Evolutionary conservation across 2,329 filamentous ascomycete species (phyloP), one percentile per base, ranked within the genome.

Genomic region (Microsporum ferrugineum): DNA sequence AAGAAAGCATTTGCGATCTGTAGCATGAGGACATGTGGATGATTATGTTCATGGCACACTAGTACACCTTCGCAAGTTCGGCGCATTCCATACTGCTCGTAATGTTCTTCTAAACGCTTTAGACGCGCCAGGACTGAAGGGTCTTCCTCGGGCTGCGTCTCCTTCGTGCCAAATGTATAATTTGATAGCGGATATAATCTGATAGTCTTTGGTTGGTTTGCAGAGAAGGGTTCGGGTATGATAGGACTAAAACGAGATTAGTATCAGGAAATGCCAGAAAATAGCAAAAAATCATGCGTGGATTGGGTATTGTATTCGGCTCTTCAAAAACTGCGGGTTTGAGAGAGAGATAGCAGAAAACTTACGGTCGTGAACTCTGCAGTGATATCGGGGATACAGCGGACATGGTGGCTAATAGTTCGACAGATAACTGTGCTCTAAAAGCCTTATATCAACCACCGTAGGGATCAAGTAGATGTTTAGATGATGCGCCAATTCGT

Each of bases 1-100:
- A 99, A 99, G 79, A 99, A 99, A 29, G 94, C 92, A 75, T 99
- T 99, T 59, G 94, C 94, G 70, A 99, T 99, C 80, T 99, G 94
- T 65, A 99, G 82, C 94, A 99, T 97, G 67, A 99, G 80, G 65
- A 99, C 95, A 75, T 99, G 94, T 12, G 94, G 94, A 75, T 97
- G 94, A 77, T 96, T 97, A 80, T 97, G 92, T 77, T 99, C 94
- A 75, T 99, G 94, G 78, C 94, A 99, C 67, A 99, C 90, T 56
- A 99, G 83, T 68, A 99, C 90, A 69, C 91, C 94, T 78, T 99
- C 94, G 75, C 92, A 96, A 17, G 94, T 97, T 61, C 94, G 87
- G 62, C 94, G 87, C 94, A 99, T 99, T 71, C 94, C 94, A 79
- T 97, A 86, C 65, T 87, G 82, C 34, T 84, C 80, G 74, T 95